A percentile compares a stretch with the other conserved stretches of the same genome.
Conservation (phyloP, 139 green algal species). For the Coelastrella sp. region DNA sequence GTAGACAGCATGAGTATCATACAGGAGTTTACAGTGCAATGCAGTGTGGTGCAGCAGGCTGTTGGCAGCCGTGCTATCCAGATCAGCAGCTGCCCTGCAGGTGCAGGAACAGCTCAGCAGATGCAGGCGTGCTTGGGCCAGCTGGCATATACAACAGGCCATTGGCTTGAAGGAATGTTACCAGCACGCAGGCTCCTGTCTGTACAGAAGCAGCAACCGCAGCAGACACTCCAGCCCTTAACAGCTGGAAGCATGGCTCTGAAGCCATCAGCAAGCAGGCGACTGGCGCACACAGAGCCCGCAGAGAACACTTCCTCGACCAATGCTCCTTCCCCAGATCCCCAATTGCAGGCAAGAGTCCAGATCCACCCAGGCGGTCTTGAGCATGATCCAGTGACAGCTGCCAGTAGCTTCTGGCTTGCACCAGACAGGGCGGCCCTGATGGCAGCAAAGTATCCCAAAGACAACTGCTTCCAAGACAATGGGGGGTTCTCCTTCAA, state of each 20-base stretch:
- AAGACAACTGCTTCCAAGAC: slow-evolving; percentile 17
- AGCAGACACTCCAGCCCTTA: too few relatives aligned
- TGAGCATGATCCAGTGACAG: background rate
- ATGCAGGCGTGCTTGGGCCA: background rate
- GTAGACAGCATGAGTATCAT: background rate
- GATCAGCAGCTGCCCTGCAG: background rate
- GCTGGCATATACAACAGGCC: too few relatives aligned
- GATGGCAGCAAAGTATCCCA: background rate
- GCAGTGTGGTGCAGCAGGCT: background rate
- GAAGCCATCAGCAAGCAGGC: background rate
- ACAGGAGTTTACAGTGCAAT: slow-evolving; percentile 1
- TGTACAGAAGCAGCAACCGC: too few relatives aligned
- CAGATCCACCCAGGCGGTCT: background rate
- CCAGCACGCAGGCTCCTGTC: too few relatives aligned
- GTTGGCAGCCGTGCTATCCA: background rate
- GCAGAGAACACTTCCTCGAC: background rate
- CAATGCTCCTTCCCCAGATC: background rate
- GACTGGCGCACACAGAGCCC: background rate
- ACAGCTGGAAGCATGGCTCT: too few relatives aligned
- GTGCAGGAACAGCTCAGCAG: background rate
- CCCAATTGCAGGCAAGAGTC: too few relatives aligned
- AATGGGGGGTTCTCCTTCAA: background rate
- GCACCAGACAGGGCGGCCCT: background rate
- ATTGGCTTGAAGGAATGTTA: too few relatives aligned
- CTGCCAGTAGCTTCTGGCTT: slow-evolving; percentile 8